Evolutionary conservation across 148 eudicot species (phyloP).

Genomic region (Rhododendron ferrugineum): DNA sequence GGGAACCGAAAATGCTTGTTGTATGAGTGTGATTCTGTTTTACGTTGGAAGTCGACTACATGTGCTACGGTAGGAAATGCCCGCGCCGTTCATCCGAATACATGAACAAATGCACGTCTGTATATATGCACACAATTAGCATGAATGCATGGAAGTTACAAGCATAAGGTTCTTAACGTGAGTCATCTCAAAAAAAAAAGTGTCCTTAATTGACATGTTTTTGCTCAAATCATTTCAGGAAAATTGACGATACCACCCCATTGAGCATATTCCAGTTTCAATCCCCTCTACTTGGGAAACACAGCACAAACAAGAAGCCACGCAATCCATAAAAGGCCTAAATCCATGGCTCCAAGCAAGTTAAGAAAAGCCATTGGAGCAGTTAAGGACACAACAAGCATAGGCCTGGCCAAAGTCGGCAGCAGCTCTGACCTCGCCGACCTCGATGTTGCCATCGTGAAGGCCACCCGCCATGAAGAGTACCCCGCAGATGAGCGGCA

Average conservation of each 20-base stretch:
- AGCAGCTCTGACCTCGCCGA: conserved; percentile 56
- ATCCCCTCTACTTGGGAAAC: not conserved
- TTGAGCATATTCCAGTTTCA: not conserved
- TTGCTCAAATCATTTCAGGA: not conserved
- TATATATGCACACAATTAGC: not conserved
- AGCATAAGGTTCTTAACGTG: not conserved
- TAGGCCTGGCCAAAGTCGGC: conserved; percentile 72
- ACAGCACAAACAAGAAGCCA: not conserved
- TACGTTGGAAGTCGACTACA: not conserved
- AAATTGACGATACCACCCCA: not conserved
- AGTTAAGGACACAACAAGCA: conserved; percentile 85
- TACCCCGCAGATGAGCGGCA: conserved; percentile 69
- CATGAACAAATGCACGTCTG: not conserved
- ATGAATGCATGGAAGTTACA: not conserved
- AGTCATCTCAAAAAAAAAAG: not conserved
- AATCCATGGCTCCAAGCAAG: conserved; percentile 42
- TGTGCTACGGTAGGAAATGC: not conserved
- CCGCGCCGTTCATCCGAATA: not conserved
- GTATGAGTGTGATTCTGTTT: not conserved
- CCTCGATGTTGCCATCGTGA: conserved; percentile 80
- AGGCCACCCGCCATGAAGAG: conserved; percentile 82
- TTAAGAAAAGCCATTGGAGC: conserved; percentile 81
- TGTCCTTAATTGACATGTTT: not conserved
- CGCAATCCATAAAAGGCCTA: not conserved
- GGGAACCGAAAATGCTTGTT: not conserved